These are phyloP conservation scores for Arachis monticola DNA, from an alignment of 331 rosid species.

Conservation along the genomic window DNA sequence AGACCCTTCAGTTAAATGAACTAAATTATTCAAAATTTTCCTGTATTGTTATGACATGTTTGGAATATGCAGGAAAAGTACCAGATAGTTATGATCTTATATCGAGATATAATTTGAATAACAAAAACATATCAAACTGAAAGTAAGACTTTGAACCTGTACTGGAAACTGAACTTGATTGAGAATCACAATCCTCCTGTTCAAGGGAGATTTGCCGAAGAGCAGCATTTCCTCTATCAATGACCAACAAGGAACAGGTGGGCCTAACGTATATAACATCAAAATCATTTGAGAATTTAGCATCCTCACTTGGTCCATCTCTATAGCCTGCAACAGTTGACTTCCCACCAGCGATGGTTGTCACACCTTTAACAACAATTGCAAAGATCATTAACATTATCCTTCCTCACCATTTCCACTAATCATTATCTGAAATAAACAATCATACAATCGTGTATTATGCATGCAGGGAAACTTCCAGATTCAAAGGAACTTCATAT, in stretches of 20 bases:
- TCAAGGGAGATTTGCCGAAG: constrained; percentile 86
- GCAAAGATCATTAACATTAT: constrained; percentile 27
- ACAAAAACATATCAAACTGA: constrained; percentile 22
- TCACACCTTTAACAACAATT: constrained; percentile 71
- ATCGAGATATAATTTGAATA: constrained; percentile 12
- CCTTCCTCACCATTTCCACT: constrained; percentile 27
- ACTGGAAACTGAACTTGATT: constrained; percentile 73
- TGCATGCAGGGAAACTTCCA: constrained; percentile 12
- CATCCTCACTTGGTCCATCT: constrained; percentile 98
- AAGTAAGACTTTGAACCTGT: constrained; percentile 61
- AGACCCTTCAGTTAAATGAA: neutral
- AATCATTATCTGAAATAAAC: neutral
- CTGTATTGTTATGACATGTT: neutral
- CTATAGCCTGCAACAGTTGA: constrained; percentile 90
- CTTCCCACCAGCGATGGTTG: constrained; percentile 98
- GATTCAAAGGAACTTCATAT: neutral
- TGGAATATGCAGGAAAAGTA: constrained; percentile 23
- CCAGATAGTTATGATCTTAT: constrained; percentile 1
- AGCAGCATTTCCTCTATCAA: constrained; percentile 98
- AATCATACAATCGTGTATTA: neutral
- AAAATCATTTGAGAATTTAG: constrained; percentile 94
- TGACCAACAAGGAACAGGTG: constrained; percentile 89
- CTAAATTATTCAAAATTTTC: constrained; percentile 19
- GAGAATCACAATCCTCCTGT: constrained; percentile 88
- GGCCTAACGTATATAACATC: constrained; percentile 83